Base-by-base conservation (phyloP, 2,329 filamentous ascomycete genomes). In the Penicillium paneum region DNA sequence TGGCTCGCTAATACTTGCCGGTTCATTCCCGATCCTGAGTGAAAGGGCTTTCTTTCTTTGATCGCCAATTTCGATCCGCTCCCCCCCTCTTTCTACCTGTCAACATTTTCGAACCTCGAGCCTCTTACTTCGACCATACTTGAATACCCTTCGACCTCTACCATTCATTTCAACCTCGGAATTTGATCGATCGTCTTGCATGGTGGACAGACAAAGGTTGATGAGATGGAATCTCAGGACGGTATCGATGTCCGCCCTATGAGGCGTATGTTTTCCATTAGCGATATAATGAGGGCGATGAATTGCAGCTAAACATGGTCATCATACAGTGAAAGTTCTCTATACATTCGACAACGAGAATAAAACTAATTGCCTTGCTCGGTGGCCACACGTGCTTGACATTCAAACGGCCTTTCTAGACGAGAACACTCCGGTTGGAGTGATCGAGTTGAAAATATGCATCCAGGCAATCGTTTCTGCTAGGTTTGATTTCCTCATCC, bases 291-390 rank as follows among this genome's bases (percentile, higher is more conserved):
- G 15, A 44, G 28, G 12, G 19, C 8, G 19, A n/a, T 28, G 41
- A 17, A 42, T 47, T 13, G 32, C 49, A 38, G 52, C 52, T 67
- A 67, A 60, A 64, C 28, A 45, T 34, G 17, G 32, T 46, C 11
- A 36, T 21, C 46, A 59, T 57, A 51, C 73, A 96, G 92, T 97
- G 74, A 97, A 97, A 81, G 89, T 97, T 46, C 86, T 96, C 57
- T 99, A 97, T 76, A 96, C 91, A 31, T 97, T 97, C 76, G 92
- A 97, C 72, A 86, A 87, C 69, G 87, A 93, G 63, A 88, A 85
- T 76, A 91, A 91, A 74, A 87, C 91, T 60, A 92, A 93, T 70
- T 97, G 91, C 74, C 81, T 99, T 46, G 92, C 93, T 56, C 84
- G 93, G 66, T 88, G 90, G 79, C 88, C 90, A 17, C 87, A 93